These are phyloP conservation scores for Amanita fuliginea DNA, from an alignment of 768 basidiomycete genomes.

Conservation along the genomic window DNA sequence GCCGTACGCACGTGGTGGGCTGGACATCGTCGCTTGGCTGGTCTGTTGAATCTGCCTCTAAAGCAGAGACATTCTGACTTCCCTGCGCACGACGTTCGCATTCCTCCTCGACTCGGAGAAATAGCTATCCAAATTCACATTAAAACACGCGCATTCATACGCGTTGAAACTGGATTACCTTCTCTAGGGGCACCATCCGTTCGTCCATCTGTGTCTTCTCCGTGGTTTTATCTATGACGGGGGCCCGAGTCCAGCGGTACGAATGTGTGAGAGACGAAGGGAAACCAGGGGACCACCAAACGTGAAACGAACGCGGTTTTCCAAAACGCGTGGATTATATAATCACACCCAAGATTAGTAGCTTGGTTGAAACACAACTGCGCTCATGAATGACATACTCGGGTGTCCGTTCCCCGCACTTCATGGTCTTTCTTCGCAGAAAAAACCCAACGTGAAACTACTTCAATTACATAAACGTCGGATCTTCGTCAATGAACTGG, in stretches of 20 bases:
- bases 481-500: too few species aligned
- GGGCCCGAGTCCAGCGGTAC: background rate
- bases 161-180: constrained; percentile 9
- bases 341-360: too few species aligned
- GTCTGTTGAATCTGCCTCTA: constrained; percentile 4
- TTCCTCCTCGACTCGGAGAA: constrained; percentile 46
- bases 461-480: too few species aligned
- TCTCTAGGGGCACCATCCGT: constrained; percentile 22
- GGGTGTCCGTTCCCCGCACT: too few species aligned
- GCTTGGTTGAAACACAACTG: too few species aligned
- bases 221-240: too few species aligned
- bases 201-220: constrained; percentile 7
- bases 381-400: too few species aligned
- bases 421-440: too few species aligned
- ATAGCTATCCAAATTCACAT: constrained; percentile 30
- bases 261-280: background rate
- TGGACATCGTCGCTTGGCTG: constrained; percentile 3
- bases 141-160: background rate
- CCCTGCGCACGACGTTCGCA: constrained; percentile 38
- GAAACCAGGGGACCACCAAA: background rate
- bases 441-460: too few species aligned
- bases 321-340: too few species aligned
- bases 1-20: background rate
- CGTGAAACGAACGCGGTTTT: background rate
- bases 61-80: constrained; percentile 4